Evolutionary conservation across 768 basidiomycete species (phyloP), one percentile per base, ranked within the genome.

Genomic region (Agrocybe pediades): DNA sequence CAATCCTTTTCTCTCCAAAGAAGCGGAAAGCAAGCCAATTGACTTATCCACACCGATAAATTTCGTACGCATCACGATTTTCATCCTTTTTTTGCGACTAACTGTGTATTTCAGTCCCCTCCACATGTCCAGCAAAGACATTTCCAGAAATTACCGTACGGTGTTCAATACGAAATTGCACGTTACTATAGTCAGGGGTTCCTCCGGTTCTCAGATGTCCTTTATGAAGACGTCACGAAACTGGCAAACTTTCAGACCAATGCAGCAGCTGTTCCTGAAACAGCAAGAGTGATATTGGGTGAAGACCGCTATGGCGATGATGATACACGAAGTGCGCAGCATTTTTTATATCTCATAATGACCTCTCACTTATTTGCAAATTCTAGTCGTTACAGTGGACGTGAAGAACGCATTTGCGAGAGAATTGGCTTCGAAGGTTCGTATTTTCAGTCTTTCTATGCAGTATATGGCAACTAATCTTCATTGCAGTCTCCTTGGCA

Each of bases 81-180:
- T 29, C 25, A 9, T 13, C 33, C 20, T 43, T 33, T 27, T 43
- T n/a, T 36, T 19, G 5, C 2, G 13, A 25, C 20, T 51, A 17
- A 56, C 27, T 33, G 6, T 39, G 9, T 29, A 25, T 42, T 19
- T 9, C 29, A 71, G 69, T 67, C 65, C 1, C 65, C 69, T 0
- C 43, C 53, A 17, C 43, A 53, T 17, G 19, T 21, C 6, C 16
- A 68, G 9, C 67, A 70, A 51, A 33, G 47, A 6, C 44, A 53
- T 21, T 64, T 77, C 43, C 59, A 72, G 29, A 62, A 64, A 1
- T 53, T 81, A 4, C 69, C 74, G 2, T 78, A 72, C 52, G 79
- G 81, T 8, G 77, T 75, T 1, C 83, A 80, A 49, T 85, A 78
- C 67, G 81, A 84, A 58, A 72, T 85, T 21, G 79, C 76, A 0